Evolutionary conservation across 73 alveolate species (phyloP), one percentile per base, ranked within the genome.

Genomic region (Uronychia setigera): DNA sequence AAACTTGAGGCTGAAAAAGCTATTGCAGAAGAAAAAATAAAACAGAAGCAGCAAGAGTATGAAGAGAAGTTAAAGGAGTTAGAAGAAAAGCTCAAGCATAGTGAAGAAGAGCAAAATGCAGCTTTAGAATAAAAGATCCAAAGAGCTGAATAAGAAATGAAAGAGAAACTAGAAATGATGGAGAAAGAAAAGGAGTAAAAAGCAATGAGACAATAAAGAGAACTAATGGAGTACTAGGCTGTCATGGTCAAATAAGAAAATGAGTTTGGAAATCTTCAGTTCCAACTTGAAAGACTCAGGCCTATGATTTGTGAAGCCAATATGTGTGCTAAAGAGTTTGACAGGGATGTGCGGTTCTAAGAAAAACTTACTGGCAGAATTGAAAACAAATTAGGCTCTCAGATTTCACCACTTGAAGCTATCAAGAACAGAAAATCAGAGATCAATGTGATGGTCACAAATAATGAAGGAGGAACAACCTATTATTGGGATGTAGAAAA

Each of bases 381-480:
- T 82, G 79, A 60, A 35, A 91, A 80, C 29, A 79, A 86, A 26
- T 90, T 81, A 11, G 78, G 57, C 32, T 35, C 82, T 1, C 75
- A 86, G 35, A 84, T 31, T 74, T 60, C 89, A 27, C 96, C 91
- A 33, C 79, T 84, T 26, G 91, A 91, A 31, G 85, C 81, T 26
- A 35, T 91, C 59, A 89, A 89, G 29, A 91, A 86, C 59, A 80
- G 91, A 31, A 80, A 76, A 25, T 77, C 90, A 46, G 87, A 84
- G 31, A 92, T 94, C 25, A 75, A 81, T 32, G 91, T 95, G 58
- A 82, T 88, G 83, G 97, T 94, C 26, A 91, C 90, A 35, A 97
- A 97, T 87, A 88, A 86, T 76, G 99, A 97, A 78, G 98, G 95
- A 57, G 99, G 98, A 13, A 19, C 5, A 5, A 46, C 75, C 0